A percentile compares a stretch with the other conserved stretches of the same genome.
phyloP scores from a whole-genome alignment of 495 filamentous ascomycete species.

The Opeltia flavorubescens region DNA sequence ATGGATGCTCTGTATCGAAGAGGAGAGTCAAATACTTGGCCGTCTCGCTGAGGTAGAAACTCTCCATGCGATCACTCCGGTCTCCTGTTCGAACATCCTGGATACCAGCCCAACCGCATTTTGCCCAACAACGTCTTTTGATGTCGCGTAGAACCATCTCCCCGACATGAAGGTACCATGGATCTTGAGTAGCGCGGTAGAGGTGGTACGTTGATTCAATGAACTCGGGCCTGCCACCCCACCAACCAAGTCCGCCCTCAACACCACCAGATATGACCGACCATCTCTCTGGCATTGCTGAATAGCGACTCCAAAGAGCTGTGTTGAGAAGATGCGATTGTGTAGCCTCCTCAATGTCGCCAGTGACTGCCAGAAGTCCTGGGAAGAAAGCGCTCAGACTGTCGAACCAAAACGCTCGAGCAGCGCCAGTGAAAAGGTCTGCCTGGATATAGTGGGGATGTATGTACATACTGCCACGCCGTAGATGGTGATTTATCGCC shows the following conservation, averaged over 20 bases:
- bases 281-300: slow-evolving; percentile 88
- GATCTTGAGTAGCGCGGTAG: slow-evolving; percentile 84
- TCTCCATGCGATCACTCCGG: slow-evolving; percentile 93
- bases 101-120: slow-evolving; percentile 91
- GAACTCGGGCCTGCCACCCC: slow-evolving; percentile 89
- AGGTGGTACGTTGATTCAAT: slow-evolving; percentile 91
- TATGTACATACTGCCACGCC: slow-evolving; percentile 47
- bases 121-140: slow-evolving; percentile 78
- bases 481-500: slow-evolving; percentile 75
- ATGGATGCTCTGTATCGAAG: slow-evolving; percentile 70
- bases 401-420: slow-evolving; percentile 82
- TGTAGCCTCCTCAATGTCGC: slow-evolving; percentile 80
- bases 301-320: slow-evolving; percentile 86
- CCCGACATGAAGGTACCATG: slow-evolving; percentile 90
- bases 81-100: slow-evolving; percentile 84
- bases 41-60: slow-evolving; percentile 94
- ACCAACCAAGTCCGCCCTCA: slow-evolving; percentile 82
- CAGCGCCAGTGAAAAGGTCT: slow-evolving; percentile 71
- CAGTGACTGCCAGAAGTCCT: slow-evolving; percentile 73
- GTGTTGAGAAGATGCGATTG: slow-evolving; percentile 79
- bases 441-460: slow-evolving; percentile 88
- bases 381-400: slow-evolving; percentile 92
- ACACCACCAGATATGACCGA: slow-evolving; percentile 72
- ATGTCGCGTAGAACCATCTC: slow-evolving; percentile 92
- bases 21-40: slow-evolving; percentile 88